These are phyloP conservation scores for Solanum clarkiae DNA, from an alignment of 257 asterid species.

Conservation along the genomic window DNA sequence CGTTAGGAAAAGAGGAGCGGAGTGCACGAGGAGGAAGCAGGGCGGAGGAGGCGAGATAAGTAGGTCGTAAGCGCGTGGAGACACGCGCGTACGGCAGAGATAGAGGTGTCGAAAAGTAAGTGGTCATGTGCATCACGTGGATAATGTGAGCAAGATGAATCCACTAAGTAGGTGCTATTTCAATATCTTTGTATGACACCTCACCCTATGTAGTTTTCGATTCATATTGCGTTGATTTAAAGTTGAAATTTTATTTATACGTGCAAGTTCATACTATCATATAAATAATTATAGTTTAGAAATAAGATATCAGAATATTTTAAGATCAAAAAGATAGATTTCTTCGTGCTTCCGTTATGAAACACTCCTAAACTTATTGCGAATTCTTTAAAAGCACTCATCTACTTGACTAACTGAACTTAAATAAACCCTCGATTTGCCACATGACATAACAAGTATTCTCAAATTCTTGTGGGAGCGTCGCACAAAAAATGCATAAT, in stretches of 20 bases:
- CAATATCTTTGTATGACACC: neutral
- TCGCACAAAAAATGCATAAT: too few species aligned
- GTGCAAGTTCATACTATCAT: rapidly evolving
- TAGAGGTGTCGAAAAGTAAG: neutral
- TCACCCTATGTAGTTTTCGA: too few species aligned
- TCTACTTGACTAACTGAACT: too few species aligned
- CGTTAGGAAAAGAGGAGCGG: neutral
- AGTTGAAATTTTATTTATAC: neutral
- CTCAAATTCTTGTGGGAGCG: too few species aligned
- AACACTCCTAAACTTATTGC: too few species aligned
- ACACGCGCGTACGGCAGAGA: neutral
- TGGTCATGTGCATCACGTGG: neutral
- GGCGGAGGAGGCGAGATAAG: neutral
- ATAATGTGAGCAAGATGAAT: neutral
- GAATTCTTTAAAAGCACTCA: too few species aligned
- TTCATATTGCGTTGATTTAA: neutral
- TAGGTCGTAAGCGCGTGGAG: neutral
- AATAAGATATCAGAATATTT: too few species aligned
- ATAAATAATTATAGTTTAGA: neutral
- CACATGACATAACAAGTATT: too few species aligned
- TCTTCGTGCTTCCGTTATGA: too few species aligned
- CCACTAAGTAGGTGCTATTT: neutral
- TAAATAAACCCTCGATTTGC: too few species aligned
- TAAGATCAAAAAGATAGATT: too few species aligned
- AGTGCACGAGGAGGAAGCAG: neutral